These are phyloP conservation scores for Stromatinia cepivora DNA, from an alignment of 2,329 filamentous ascomycete genomes.

Conservation along the genomic window DNA sequence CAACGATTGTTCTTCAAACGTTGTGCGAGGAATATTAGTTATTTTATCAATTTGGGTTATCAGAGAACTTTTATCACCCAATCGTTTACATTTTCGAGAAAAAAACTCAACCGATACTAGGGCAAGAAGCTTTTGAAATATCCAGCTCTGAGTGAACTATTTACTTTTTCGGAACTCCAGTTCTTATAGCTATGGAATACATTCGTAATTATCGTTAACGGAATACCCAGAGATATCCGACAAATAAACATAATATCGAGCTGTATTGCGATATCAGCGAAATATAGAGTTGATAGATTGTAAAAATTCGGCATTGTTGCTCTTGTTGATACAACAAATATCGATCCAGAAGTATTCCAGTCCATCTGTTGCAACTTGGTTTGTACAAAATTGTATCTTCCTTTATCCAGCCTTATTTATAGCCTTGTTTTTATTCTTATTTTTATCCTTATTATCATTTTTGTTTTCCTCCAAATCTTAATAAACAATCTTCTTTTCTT, in stretches of 20 bases:
- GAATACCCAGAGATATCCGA: not conserved
- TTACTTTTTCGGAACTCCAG: not conserved
- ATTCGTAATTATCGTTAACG: not conserved
- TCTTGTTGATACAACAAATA: conserved; percentile 16
- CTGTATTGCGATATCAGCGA: not conserved
- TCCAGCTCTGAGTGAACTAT: not conserved
- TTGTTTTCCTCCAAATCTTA: not conserved
- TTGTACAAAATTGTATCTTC: not conserved
- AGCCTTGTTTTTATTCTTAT: not conserved
- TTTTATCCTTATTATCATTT: too few species aligned
- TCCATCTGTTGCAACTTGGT: conserved; percentile 4
- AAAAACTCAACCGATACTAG: not conserved
- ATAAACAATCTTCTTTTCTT: not conserved
- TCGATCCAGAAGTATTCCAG: conserved; percentile 12
- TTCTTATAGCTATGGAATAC: not conserved
- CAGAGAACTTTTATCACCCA: too few species aligned
- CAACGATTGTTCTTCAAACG: too few species aligned
- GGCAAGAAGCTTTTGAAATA: not conserved
- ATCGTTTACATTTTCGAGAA: not conserved
- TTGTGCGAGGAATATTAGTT: too few species aligned
- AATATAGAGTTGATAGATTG: conserved; percentile 1
- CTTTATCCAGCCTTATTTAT: not conserved
- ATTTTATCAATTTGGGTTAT: too few species aligned
- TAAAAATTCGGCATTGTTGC: not conserved
- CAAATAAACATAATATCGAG: not conserved